Evolutionary conservation across 2,329 filamentous ascomycete genomes (phyloP).

Genomic region (Camptophora hylomeconis): DNA sequence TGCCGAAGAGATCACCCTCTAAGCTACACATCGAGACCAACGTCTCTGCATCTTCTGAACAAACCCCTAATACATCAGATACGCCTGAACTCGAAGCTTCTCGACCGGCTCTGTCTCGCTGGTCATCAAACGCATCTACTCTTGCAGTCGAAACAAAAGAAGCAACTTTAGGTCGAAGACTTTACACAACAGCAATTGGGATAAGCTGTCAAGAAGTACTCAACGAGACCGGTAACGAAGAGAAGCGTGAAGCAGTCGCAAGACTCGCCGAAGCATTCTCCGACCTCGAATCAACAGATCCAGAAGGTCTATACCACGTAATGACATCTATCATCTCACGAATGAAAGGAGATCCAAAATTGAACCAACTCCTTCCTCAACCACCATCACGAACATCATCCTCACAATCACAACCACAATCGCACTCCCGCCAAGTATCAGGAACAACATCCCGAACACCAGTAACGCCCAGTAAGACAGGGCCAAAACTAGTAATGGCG

Average conservation of each 20-base stretch:
- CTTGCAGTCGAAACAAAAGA: constrained; percentile 47
- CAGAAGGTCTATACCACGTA: constrained; percentile 78
- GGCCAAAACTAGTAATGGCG: constrained; percentile 59
- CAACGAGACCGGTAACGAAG: constrained; percentile 56
- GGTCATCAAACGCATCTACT: constrained; percentile 11
- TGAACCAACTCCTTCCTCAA: constrained; percentile 26
- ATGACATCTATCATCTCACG: constrained; percentile 65
- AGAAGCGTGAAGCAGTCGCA: constrained; percentile 74
- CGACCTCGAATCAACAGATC: constrained; percentile 71
- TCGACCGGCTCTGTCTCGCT: constrained; percentile 5
- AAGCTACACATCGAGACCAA: constrained; percentile 19
- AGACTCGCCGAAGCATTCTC: constrained; percentile 76
- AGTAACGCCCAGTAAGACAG: constrained; percentile 2
- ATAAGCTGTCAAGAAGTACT: constrained; percentile 73
- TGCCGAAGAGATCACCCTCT: not conserved
- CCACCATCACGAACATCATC: constrained; percentile 9
- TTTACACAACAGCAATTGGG: constrained; percentile 72
- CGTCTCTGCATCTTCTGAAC: no score
- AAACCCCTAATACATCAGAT: constrained; percentile 5
- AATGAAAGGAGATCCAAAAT: constrained; percentile 38
- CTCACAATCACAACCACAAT: not conserved
- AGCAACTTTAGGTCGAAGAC: constrained; percentile 63
- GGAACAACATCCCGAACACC: constrained; percentile 5
- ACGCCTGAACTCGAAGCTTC: constrained; percentile 1
- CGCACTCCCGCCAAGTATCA: constrained; percentile 22